Conservation (phyloP, 2,329 filamentous ascomycete species). For the Pestalotiopsis sp. region DNA sequence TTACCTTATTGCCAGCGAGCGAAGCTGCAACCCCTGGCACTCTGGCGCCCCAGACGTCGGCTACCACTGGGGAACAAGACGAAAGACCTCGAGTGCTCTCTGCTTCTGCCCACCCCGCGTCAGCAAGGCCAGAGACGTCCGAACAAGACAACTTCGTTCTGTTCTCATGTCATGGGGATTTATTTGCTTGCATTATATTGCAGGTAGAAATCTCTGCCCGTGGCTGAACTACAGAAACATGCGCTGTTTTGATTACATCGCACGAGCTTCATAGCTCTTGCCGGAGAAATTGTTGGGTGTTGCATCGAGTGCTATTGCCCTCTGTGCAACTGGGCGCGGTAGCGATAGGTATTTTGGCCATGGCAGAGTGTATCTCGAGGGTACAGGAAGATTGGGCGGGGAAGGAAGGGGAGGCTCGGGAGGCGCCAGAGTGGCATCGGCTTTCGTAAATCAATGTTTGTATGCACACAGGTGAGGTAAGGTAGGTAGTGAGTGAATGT, state of each 20-base stretch:
- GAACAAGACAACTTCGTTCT: too few species aligned
- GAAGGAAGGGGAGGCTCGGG: not conserved
- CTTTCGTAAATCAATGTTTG: not conserved
- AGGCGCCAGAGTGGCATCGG: not conserved
- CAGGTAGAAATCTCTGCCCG: not conserved
- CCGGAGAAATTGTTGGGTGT: not conserved
- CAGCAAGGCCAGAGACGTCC: too few species aligned
- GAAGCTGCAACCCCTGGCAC: not conserved
- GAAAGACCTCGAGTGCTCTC: not conserved
- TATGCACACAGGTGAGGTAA: not conserved
- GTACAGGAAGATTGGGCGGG: not conserved
- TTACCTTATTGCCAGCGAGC: constrained; percentile 1
- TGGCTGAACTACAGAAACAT: not conserved
- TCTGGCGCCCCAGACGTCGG: not conserved
- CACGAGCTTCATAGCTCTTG: not conserved
- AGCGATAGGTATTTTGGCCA: not conserved
- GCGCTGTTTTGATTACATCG: not conserved
- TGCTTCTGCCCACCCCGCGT: not conserved
- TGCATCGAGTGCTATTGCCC: not conserved
- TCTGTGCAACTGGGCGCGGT: not conserved
- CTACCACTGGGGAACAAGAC: not conserved
- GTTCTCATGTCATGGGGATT: too few species aligned
- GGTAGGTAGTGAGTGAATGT: not conserved
- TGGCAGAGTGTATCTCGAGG: too few species aligned
- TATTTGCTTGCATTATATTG: not conserved